Conservation (phyloP, 305 asterid species). For the Rubia tinctorum region DNA sequence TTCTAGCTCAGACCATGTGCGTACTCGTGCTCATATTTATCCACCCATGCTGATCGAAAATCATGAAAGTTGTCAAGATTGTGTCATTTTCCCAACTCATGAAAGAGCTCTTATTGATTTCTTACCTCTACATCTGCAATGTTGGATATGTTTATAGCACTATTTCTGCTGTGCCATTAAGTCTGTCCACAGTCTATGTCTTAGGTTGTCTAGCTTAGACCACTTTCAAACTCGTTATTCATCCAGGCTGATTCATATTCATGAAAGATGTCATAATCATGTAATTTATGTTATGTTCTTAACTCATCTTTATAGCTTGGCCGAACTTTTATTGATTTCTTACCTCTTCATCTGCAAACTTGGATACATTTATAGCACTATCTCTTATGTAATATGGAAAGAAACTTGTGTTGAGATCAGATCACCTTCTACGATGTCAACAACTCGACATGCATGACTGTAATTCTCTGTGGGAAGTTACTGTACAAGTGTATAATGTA, state of each 20-base stretch:
- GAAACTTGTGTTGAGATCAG: neutral
- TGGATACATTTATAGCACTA: neutral
- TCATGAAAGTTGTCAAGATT: constrained; percentile 6
- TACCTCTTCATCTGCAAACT: neutral
- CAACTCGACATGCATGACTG: neutral
- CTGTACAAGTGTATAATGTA: neutral
- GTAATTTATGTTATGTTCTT: neutral
- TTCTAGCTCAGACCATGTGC: neutral
- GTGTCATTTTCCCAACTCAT: neutral
- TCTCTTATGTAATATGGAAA: neutral
- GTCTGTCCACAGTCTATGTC: neutral
- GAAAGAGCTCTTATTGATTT: neutral
- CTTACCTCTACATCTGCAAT: neutral
- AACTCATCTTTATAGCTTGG: neutral
- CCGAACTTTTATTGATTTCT: neutral
- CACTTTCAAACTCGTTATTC: neutral
- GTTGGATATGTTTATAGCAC: neutral
- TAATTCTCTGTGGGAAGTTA: neutral
- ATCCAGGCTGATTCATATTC: neutral
- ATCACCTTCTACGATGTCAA: neutral
- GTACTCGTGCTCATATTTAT: neutral
- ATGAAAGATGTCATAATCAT: constrained; percentile 3
- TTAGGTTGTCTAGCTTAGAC: neutral
- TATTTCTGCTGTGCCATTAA: constrained; percentile 6
- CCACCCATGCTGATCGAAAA: neutral